phyloP scores from a whole-genome alignment of 2,329 filamentous ascomycete species.

The Blumeria graminis region DNA sequence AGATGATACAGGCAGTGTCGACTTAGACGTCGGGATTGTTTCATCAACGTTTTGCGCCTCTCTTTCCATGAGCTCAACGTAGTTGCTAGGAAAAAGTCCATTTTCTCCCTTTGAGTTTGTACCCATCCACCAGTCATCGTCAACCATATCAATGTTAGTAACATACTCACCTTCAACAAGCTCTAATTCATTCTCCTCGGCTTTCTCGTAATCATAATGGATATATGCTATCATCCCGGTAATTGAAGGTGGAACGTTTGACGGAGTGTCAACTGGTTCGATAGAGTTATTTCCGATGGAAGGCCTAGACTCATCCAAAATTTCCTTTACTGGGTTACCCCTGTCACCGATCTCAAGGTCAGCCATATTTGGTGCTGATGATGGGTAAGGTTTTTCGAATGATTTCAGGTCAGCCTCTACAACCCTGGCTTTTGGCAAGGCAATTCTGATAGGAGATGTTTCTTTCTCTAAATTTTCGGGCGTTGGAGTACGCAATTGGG shows the following conservation, averaged over 20 bases:
- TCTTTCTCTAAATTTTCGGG: constrained; percentile 26
- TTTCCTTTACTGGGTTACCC: neutral
- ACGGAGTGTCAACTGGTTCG: constrained; percentile 8
- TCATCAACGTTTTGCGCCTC: constrained; percentile 17
- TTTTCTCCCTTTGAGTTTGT: constrained; percentile 63
- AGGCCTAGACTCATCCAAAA: constrained; percentile 17
- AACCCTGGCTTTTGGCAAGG: constrained; percentile 56
- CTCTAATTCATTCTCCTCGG: constrained; percentile 90
- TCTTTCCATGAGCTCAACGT: constrained; percentile 63
- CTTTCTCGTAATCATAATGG: constrained; percentile 92
- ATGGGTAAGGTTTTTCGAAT: constrained; percentile 22
- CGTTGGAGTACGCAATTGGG: constrained; percentile 15
- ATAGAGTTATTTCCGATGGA: constrained; percentile 15
- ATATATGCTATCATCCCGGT: constrained; percentile 52
- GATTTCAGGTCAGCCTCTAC: constrained; percentile 27
- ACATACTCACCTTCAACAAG: constrained; percentile 72
- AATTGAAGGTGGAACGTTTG: constrained; percentile 14
- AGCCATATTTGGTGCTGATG: constrained; percentile 7
- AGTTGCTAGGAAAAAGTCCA: constrained; percentile 91
- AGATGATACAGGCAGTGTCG: constrained; percentile 14
- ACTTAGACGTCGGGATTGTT: constrained; percentile 10
- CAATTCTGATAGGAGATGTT: constrained; percentile 59
- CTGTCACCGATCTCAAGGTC: neutral
- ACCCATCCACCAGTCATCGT: constrained; percentile 98
- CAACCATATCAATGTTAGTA: constrained; percentile 86